Evolutionary conservation across 768 basidiomycete species (phyloP).

Genomic region (Megacollybia marginata): DNA sequence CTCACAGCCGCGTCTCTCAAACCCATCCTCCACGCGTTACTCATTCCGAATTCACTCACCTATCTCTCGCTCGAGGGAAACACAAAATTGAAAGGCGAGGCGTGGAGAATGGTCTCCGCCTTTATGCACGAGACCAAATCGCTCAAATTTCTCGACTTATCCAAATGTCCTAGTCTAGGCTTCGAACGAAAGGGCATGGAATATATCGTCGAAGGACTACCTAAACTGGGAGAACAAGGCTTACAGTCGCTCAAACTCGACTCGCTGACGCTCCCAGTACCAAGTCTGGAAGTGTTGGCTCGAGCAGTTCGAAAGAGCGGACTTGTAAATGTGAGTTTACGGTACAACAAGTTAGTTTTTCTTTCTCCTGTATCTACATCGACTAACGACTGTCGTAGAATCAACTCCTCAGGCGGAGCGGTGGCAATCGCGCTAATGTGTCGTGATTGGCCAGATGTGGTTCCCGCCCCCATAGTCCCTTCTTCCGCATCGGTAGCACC

Average conservation of each 20-base stretch:
- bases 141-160: conserved; percentile 85
- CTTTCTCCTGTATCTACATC: neutral
- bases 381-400: conserved; percentile 23
- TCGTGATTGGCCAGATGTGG: conserved; percentile 86
- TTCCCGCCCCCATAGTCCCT: conserved; percentile 23
- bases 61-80: conserved; percentile 87
- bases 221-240: conserved; percentile 6
- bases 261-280: conserved; percentile 71
- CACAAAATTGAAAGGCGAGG: conserved; percentile 64
- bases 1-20: conserved; percentile 86
- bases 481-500: conserved; percentile 19
- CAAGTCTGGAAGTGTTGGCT: conserved; percentile 78
- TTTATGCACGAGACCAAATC: conserved; percentile 9
- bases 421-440: conserved; percentile 95
- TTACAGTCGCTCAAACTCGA: conserved; percentile 53
- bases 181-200: conserved; percentile 85
- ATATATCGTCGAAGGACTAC: conserved; percentile 65
- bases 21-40: conserved; percentile 81
- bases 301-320: conserved; percentile 69
- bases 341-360: conserved; percentile 30
- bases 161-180: conserved; percentile 47
- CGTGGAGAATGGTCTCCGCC: conserved; percentile 41
- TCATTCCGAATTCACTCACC: conserved; percentile 77
- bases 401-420: conserved; percentile 66
- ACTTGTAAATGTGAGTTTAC: conserved; percentile 81